Base-by-base conservation (phyloP, 306 rosid genomes). In the Luffa acutangula region DNA sequence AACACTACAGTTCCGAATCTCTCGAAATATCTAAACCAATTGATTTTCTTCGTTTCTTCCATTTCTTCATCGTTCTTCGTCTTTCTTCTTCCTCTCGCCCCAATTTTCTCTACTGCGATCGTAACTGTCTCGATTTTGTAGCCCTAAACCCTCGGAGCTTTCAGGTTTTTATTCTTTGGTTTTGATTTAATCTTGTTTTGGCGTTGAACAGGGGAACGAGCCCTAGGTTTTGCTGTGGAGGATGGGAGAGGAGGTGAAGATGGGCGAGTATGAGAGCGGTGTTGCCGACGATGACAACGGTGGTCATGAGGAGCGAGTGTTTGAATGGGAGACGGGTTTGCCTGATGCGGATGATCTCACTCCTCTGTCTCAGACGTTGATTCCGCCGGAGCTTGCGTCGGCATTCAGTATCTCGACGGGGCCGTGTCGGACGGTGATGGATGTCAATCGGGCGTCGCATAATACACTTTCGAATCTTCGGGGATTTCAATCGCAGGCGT, bases 321-420 rank as follows among this genome's bases (percentile, higher is more conserved):
- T 78, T 6, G 99, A 96, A 74, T 96, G 99, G 99, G 98, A 96
- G 81, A 2, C 78, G 4, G 97, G 99, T 48, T 88, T 96, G 1
- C 99, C 99, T 2, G 54, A 58, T 53, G 81, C 80, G 33, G 88
- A 88, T 17, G 98, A 92, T 80, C 85, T 94, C 43, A 87, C 95
- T 15, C 97, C 98, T 34, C 83, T 94, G 3, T 88, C 93, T 31
- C 96, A 91, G 90, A 63, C 53, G 37, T 58, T 94, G 83, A 91
- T 92, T 49, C 91, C 97, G 66, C 90, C 91, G 64, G 96, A 90
- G 80, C 90, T 93, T 4, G 97, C 98, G 4, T 84, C 93, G 17
- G 99, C 98, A 52, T 94, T 94, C 81, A 88, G 97, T 70, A 94
- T 94, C 67, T 84, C 92, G 2, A 97, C 96, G 81, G 93, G 82